These are phyloP conservation scores for Rhizophagus sp. DNA, from an alignment of 192 early-diverging fungal species.

Conservation along the genomic window DNA sequence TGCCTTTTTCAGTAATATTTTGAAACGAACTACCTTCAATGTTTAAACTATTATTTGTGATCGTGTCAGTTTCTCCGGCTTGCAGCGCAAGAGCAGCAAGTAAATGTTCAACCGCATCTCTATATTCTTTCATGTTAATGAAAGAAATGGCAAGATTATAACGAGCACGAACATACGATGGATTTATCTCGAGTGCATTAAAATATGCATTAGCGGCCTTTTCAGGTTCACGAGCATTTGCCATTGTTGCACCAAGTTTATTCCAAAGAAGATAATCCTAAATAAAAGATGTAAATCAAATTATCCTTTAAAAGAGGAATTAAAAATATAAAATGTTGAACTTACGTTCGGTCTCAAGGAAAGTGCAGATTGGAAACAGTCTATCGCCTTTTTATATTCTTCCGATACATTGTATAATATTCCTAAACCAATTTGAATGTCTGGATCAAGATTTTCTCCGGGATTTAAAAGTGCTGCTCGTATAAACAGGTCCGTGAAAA, in stretches of 20 bases:
- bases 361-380: slow-evolving; percentile 95
- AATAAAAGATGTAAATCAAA: not conserved
- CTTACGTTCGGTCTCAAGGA: slow-evolving; percentile 73
- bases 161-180: slow-evolving; percentile 90
- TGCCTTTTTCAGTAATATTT: slow-evolving; percentile 49
- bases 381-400: slow-evolving; percentile 95
- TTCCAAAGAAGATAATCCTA: slow-evolving; percentile 96
- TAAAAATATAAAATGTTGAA: slow-evolving; percentile 10
- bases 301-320: not conserved
- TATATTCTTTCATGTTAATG: slow-evolving; percentile 84
- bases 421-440: slow-evolving; percentile 93
- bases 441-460: slow-evolving; percentile 77
- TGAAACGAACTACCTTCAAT: slow-evolving; percentile 36
- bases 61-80: slow-evolving; percentile 46
- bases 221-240: slow-evolving; percentile 76
- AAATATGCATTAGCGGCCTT: slow-evolving; percentile 93
- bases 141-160: slow-evolving; percentile 95
- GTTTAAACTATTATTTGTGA: slow-evolving; percentile 37
- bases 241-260: slow-evolving; percentile 94
- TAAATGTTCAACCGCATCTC: slow-evolving; percentile 91
- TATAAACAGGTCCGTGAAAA: slow-evolving; percentile 75
- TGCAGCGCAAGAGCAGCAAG: slow-evolving; percentile 87
- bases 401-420: slow-evolving; percentile 91
- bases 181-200: slow-evolving; percentile 91
- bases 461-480: slow-evolving; percentile 69